phyloP scores from a whole-genome alignment of 139 green algal genomes.

The Tetratostichococcus sp. region DNA sequence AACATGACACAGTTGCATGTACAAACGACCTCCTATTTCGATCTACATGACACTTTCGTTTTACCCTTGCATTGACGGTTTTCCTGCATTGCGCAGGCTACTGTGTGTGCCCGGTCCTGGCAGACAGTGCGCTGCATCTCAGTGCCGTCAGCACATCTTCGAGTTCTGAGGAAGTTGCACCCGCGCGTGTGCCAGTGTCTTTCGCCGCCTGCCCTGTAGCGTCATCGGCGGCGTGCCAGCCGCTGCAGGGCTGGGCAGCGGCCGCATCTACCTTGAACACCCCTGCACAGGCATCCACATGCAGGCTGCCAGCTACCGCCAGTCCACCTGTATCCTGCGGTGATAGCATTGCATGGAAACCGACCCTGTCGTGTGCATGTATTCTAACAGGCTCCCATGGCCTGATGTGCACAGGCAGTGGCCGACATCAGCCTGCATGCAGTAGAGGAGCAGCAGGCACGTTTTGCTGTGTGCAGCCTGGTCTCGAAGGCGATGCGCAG shows the following conservation, averaged over 20 bases:
- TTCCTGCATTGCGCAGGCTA: not conserved
- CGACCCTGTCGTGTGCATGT: too few species aligned
- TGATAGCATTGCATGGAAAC: too few species aligned
- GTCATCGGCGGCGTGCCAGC: too few species aligned
- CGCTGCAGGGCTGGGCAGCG: not conserved
- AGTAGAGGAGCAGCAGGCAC: too few species aligned
- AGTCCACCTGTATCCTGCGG: not conserved
- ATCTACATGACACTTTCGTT: too few species aligned
- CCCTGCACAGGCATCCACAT: too few species aligned
- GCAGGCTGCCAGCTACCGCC: not conserved
- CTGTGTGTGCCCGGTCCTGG: constrained; percentile 4
- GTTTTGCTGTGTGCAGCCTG: not conserved
- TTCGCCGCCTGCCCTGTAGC: not conserved
- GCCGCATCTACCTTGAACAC: too few species aligned
- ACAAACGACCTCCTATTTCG: too few species aligned
- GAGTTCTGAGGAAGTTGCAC: too few species aligned
- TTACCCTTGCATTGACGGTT: not conserved
- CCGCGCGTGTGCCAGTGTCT: not conserved
- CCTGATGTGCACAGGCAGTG: not conserved
- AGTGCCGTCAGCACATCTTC: constrained; percentile 1
- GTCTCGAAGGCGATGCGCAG: not conserved
- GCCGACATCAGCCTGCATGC: not conserved
- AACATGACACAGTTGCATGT: too few species aligned
- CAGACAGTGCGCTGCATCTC: constrained; percentile 5
- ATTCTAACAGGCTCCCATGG: too few species aligned